A percentile compares a stretch with the other conserved stretches of the same genome.
Conservation (phyloP, 768 basidiomycete species). For the Dacryopinax primogenitus region DNA sequence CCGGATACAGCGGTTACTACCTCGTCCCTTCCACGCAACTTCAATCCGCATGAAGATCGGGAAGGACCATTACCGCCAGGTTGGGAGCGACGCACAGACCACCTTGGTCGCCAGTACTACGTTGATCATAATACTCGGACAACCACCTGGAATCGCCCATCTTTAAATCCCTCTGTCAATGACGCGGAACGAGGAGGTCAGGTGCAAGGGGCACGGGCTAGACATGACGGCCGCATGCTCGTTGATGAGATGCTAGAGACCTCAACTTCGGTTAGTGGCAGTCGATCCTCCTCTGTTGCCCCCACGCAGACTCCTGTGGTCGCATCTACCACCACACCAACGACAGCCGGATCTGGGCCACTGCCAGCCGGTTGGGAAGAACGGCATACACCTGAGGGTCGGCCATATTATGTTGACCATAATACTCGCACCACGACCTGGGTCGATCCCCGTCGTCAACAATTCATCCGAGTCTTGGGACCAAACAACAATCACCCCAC, state of each 20-base stretch:
- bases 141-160: slow-evolving; percentile 95
- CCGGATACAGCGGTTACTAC: slow-evolving; percentile 36
- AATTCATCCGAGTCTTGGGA: slow-evolving; percentile 91
- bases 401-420: slow-evolving; percentile 98
- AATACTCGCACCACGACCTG: slow-evolving; percentile 99
- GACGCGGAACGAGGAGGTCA: slow-evolving; percentile 47
- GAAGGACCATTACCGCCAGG: slow-evolving; percentile 78
- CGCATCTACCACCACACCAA: slow-evolving; percentile 24
- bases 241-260: slow-evolving; percentile 75
- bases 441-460: slow-evolving; percentile 97
- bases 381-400: slow-evolving; percentile 93
- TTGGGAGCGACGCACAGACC: slow-evolving; percentile 97
- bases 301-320: slow-evolving; percentile 9
- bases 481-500: slow-evolving; percentile 77
- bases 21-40: slow-evolving; percentile 46
- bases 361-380: slow-evolving; percentile 99
- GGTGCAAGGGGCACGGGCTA: slow-evolving; percentile 65
- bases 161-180: slow-evolving; percentile 61
- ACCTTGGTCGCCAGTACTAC: slow-evolving; percentile 90
- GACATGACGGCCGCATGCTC: slow-evolving; percentile 70
- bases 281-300: neutral
- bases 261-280: slow-evolving; percentile 17
- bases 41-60: slow-evolving; percentile 92
- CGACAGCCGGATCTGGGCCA: slow-evolving; percentile 68
- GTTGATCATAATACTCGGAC: slow-evolving; percentile 97